Percentiles rank a stretch among this genome's conserved stretches.
Conservation (phyloP, 2,329 filamentous ascomycete species). For the Triangularia setosa region DNA sequence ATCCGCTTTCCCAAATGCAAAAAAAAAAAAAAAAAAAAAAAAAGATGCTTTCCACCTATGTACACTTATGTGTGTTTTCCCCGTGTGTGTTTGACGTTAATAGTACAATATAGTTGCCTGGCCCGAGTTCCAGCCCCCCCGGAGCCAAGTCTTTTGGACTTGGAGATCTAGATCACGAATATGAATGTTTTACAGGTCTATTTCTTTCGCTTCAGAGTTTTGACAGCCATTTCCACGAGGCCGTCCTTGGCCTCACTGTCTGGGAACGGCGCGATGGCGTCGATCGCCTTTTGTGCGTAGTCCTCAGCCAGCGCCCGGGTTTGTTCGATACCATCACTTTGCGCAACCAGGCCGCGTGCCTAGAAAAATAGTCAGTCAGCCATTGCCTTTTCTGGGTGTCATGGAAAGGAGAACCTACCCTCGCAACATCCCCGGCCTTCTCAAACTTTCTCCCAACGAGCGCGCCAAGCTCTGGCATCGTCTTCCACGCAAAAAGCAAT, state of each 20-base stretch:
- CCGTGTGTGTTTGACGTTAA: not conserved
- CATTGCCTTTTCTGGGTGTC: not conserved
- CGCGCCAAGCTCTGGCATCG: constrained; percentile 75
- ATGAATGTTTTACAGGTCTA: constrained; percentile 40
- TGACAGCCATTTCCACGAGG: constrained; percentile 87
- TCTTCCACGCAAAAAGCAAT: constrained; percentile 91
- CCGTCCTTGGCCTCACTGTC: constrained; percentile 93
- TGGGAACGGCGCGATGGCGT: constrained; percentile 79
- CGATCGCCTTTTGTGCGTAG: constrained; percentile 83
- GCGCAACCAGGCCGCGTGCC: constrained; percentile 81
- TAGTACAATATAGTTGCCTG: not conserved
- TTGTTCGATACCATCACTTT: constrained; percentile 85
- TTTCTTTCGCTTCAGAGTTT: constrained; percentile 85
- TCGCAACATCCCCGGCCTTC: constrained; percentile 75
- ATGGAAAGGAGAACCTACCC: constrained; percentile 52
- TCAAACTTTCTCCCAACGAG: constrained; percentile 90
- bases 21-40: not conserved
- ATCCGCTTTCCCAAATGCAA: not conserved
- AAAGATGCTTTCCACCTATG: not conserved
- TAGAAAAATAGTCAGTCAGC: constrained; percentile 36
- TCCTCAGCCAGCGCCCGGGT: constrained; percentile 86
- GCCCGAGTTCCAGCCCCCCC: not conserved
- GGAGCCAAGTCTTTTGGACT: not conserved
- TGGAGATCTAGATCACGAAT: not conserved
- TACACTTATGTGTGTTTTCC: not conserved